Base-by-base conservation (phyloP, 1,284 basidiomycete genomes). In the Trametes sp. region DNA sequence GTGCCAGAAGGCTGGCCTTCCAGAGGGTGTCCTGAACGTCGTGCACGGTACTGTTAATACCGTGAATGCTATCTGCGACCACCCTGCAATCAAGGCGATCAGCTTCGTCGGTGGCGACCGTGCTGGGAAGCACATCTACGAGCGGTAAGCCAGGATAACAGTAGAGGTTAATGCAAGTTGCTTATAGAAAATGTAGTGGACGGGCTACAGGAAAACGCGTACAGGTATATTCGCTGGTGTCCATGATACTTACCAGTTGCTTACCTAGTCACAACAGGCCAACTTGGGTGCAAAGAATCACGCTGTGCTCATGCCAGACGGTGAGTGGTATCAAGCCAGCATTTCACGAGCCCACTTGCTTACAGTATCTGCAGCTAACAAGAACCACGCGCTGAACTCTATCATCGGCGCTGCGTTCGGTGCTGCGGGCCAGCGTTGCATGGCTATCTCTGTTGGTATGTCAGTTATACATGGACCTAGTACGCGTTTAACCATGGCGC, bases 201-300 rank as follows among this genome's bases (percentile, higher is more conserved):
- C 92, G 91, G 0, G 82, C 83, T 68, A 90, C 92, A 69, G 96
- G 97, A 56, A 99, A 99, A 78, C 88, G 97, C 19, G 96, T 98
- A 1, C 94, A 95, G 79, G 87, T 85, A 70, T 62, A 21, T 36
- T 51, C 19, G n/a, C 31, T 46, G 10, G 36, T 58, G 6, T 19
- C 28, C 59, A 64, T 65, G 13, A 44, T 49, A 49, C 16, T 45
- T 28, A 35, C 16, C 1, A 7, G 1, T 10, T 14, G 21, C 26
- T 28, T 14, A 41, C 24, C n/a, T 8, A 10, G 11, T 2, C 24
- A 4, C 24, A 16, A 35, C 52, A 65, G 61, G 60, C 74, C 89
- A 98, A 98, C 74, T 78, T 98, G 75, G 97, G 96, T 31, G 97
- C 97, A 41, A 99, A 99, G 83, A 99, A 98, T 75, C 96, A 98